These are phyloP conservation scores for Datura wrightii DNA, from an alignment of 257 asterid genomes.

Conservation along the genomic window DNA sequence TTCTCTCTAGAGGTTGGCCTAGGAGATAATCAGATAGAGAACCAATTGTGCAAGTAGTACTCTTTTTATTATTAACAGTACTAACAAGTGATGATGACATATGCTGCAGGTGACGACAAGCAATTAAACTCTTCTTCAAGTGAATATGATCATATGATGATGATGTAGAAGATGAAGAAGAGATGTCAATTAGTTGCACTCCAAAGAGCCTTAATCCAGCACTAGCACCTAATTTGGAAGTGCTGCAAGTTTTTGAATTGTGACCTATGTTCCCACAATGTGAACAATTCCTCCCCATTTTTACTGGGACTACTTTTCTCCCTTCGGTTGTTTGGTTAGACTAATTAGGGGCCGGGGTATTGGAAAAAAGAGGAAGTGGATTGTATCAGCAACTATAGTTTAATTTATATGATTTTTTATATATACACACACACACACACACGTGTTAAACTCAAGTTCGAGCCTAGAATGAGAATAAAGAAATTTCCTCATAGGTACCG, in stretches of 20 bases:
- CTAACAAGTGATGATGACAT: too few species aligned
- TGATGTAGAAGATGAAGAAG: conserved; percentile 37
- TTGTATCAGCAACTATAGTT: too few species aligned
- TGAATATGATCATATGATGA: conserved; percentile 35
- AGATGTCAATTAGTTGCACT: conserved; percentile 58
- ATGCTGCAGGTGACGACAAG: conserved; percentile 51
- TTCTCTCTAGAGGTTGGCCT: conserved; percentile 51
- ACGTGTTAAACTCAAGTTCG: too few species aligned
- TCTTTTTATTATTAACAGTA: conserved; percentile 41
- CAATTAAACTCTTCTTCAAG: conserved; percentile 75
- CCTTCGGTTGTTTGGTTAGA: neutral
- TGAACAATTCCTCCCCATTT: conserved; percentile 91
- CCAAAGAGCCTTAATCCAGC: conserved; percentile 71
- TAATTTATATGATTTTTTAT: too few species aligned
- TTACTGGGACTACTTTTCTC: neutral
- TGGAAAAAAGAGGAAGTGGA: conserved; percentile 33
- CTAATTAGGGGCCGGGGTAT: neutral
- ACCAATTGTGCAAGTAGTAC: conserved; percentile 44
- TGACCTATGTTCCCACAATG: conserved; percentile 89
- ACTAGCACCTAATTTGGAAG: conserved; percentile 30
- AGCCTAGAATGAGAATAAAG: too few species aligned
- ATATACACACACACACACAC: too few species aligned
- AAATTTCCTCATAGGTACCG: too few species aligned
- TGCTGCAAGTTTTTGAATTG: conserved; percentile 83
- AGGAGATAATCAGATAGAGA: conserved; percentile 66